Percentiles rank a stretch among this genome's conserved stretches.
phyloP scores from a whole-genome alignment of 1,284 basidiomycete genomes.

The Hortiboletus rubellus region DNA sequence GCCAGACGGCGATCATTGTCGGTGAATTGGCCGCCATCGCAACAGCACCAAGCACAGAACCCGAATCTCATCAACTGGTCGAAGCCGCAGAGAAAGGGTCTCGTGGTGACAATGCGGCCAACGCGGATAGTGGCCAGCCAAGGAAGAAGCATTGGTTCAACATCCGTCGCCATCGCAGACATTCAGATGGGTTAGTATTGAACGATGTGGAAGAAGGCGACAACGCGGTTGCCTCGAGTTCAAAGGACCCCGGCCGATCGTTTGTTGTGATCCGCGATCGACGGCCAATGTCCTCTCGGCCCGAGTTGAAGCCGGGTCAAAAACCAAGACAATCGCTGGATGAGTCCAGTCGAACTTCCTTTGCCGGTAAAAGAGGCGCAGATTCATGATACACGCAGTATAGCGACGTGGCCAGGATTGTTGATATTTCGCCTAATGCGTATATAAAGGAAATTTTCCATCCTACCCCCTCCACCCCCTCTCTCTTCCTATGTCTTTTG shows the following conservation, averaged over 20 bases:
- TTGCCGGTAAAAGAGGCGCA: conserved; percentile 35
- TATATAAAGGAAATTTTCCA: conserved; percentile 9
- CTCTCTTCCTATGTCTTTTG: not conserved
- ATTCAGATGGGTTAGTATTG: conserved; percentile 52
- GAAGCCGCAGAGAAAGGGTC: conserved; percentile 16
- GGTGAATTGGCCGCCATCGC: conserved; percentile 28
- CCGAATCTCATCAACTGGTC: conserved; percentile 23
- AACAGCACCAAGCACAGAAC: conserved; percentile 6
- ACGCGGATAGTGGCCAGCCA: conserved; percentile 43
- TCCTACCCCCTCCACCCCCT: not conserved
- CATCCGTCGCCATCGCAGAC: conserved; percentile 56
- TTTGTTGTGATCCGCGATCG: conserved; percentile 70
- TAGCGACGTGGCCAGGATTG: not conserved
- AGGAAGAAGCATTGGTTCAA: conserved; percentile 71
- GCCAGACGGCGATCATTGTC: conserved; percentile 72
- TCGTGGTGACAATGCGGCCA: conserved; percentile 23
- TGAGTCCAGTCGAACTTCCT: conserved; percentile 33
- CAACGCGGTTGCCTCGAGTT: conserved; percentile 32
- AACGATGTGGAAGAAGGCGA: conserved; percentile 36
- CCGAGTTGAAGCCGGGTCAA: conserved; percentile 17
- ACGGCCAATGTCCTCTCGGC: conserved; percentile 41
- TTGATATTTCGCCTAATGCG: conserved; percentile 18
- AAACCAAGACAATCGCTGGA: conserved; percentile 34
- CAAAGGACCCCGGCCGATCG: conserved; percentile 44
- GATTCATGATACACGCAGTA: conserved; percentile 19